Percentiles rank a stretch among this genome's conserved stretches.
phyloP scores from a whole-genome alignment of 352 stramenopile species.

The Globisporangium emineosum region DNA sequence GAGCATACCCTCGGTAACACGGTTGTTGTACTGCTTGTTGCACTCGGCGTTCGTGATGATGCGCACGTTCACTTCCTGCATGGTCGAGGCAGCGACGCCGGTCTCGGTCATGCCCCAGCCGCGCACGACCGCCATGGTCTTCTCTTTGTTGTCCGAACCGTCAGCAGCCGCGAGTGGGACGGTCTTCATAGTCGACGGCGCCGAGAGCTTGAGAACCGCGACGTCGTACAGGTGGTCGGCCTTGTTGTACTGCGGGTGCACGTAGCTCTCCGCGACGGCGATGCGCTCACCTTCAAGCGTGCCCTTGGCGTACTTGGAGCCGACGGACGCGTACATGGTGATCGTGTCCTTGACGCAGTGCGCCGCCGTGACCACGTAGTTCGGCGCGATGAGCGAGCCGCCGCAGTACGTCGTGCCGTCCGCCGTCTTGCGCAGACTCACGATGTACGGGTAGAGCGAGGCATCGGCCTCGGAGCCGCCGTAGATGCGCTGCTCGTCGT shows the following conservation, averaged over 20 bases:
- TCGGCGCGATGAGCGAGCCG: slow-evolving; percentile 52
- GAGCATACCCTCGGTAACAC: slow-evolving; percentile 60
- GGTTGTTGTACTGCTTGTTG: slow-evolving; percentile 50
- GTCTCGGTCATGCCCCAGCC: slow-evolving; percentile 63
- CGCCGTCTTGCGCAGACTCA: slow-evolving; percentile 44
- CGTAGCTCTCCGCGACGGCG: slow-evolving; percentile 35
- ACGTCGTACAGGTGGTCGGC: slow-evolving; percentile 50
- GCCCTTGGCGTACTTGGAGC: slow-evolving; percentile 41
- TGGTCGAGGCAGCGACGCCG: slow-evolving; percentile 26
- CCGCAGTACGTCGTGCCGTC: slow-evolving; percentile 55
- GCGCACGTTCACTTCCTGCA: slow-evolving; percentile 57
- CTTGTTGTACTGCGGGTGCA: slow-evolving; percentile 58
- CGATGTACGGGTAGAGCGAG: slow-evolving; percentile 48
- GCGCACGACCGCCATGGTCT: slow-evolving; percentile 47
- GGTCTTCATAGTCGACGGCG: slow-evolving; percentile 26
- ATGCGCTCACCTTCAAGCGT: slow-evolving; percentile 43
- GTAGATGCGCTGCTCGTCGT: slow-evolving; percentile 56
- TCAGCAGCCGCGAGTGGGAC: slow-evolving; percentile 36
- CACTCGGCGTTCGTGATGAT: slow-evolving; percentile 58
- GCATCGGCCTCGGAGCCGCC: slow-evolving; percentile 53
- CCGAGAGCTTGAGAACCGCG: slow-evolving; percentile 55
- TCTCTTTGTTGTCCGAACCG: slow-evolving; percentile 47
- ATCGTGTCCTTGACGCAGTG: slow-evolving; percentile 56
- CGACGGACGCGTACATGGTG: slow-evolving; percentile 50
- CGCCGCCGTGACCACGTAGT: slow-evolving; percentile 70